Evolutionary conservation across 1,139 yeast genomes (phyloP), one percentile per base, ranked within the genome.

Genomic region (Suhomyces bribrorum): DNA sequence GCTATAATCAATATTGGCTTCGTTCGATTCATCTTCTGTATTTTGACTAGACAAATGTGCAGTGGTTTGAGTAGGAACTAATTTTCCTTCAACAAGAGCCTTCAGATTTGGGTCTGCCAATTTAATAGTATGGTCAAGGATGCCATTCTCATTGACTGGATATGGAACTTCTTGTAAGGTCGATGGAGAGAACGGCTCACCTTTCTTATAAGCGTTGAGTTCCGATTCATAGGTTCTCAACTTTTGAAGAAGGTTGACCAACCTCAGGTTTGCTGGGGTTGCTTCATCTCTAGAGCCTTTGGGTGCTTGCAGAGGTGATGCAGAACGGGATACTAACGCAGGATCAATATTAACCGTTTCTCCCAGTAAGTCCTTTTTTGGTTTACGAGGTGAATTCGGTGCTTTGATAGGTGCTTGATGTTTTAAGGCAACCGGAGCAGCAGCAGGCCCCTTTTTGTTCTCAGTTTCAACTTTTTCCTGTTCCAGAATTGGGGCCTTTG

Each of bases 121-220:
- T n/a, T 13, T 26, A 14, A 36, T 36, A n/a, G 32, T 27, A 3
- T 22, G 39, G n/a, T 36, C 36, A 7, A 36, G 24, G n/a, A 32
- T 17, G 4, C 17, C 31, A n/a, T 20, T 26, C 9, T 17, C n/a
- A 5, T 14, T 7, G 23, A n/a, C 11, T 20, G 23, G 23, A 20
- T 20, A 20, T 20, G 23, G 23, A 4, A 20, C 23, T 11, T 15
- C 15, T 18, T 26, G 18, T 13, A 30, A 14, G n/a, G 26, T 1
- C 5, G 14, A 14, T 4, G 34, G 34, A 1, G 25, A 3, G n/a
- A 18, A 26, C 9, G 24, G 16, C 11, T 28, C n/a, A 2, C 31
- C 32, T 12, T 15, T 9, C 29, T 38, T 16, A 31, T 24, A 29
- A 27, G 42, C 12, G 4, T 23, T 23, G 25, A 34, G 29, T 13